Base-by-base conservation (phyloP, 345 rosid species). In the Passiflora organensis region DNA sequence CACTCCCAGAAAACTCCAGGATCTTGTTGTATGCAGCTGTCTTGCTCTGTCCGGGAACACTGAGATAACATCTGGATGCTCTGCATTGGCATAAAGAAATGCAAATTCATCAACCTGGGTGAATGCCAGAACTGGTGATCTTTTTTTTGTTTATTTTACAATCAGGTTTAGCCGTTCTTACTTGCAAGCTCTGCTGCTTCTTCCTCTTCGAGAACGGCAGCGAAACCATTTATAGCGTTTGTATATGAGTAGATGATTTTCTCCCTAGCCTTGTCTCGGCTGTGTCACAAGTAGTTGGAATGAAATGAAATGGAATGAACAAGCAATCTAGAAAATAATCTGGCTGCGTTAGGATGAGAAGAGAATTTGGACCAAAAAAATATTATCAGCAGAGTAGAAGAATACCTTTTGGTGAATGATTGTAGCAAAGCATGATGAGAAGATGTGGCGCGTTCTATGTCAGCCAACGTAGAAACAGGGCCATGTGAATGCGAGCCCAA, bases 1-100 rank as follows among this genome's bases (percentile, higher is more conserved):
- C 32, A 82, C 64, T 36, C 79, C 72, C 59, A 83, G 70, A 56
- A 86, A 84, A 32, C 64, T 55, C 95, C 91, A 82, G 24, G 95
- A 81, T 14, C 56, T 70, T 50, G 91, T 83, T 0, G 91, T 83
- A 28, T 80, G 91, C 16, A 76, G 28, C 18, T 73, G 59, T 51
- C 64, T 72, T 58, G 69, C 77, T 55, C 66, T 72, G 74, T 78
- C 75, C 61, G 46, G 32, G 62, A 82, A 73, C 28, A 86, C 75
- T n/a, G 88, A 80, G 22, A 76, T 43, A 5, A 83, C 88, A 22
- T 68, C 50, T 22, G 84, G 86, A 43, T 80, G 81, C 48, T 75
- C 88, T 83, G 72, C 68, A 64, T 62, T 62, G 17, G 55, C 22
- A 6, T 20, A 11, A 0, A 2, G 28, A 15, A 4, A 4, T n/a